Evolutionary conservation across 2,329 filamentous ascomycete species (phyloP).

Genomic region (Ophiostoma ulmi): DNA sequence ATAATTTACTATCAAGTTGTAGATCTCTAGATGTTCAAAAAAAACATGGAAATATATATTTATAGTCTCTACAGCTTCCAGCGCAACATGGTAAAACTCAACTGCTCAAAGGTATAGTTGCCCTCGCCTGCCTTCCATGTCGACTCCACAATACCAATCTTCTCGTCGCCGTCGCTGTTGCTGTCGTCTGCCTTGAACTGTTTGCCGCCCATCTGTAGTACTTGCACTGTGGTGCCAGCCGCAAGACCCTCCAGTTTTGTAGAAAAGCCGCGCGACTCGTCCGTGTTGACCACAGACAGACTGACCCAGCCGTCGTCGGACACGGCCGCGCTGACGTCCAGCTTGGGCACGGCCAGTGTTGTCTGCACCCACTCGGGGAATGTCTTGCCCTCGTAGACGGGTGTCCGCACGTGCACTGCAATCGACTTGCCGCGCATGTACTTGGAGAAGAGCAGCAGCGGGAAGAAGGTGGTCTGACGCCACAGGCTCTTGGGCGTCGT

Average conservation of each 20-base stretch:
- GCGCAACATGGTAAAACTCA: conserved; percentile 11
- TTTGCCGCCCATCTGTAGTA: conserved; percentile 19
- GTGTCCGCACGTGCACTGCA: conserved; percentile 58
- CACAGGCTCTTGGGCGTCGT: conserved; percentile 52
- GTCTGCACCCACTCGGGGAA: conserved; percentile 60
- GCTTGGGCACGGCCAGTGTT: conserved; percentile 55
- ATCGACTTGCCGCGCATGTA: conserved; percentile 71
- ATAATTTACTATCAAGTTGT: no score
- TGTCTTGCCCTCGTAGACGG: conserved; percentile 62
- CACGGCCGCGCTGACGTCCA: conserved; percentile 59
- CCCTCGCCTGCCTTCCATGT: conserved; percentile 1
- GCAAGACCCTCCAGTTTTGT: conserved; percentile 49
- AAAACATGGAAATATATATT: no score
- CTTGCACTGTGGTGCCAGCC: conserved; percentile 15
- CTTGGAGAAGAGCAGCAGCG: conserved; percentile 61
- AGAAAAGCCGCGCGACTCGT: conserved; percentile 54
- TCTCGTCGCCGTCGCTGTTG: conserved; percentile 17
- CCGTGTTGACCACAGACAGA: conserved; percentile 69
- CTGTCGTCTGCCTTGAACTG: conserved; percentile 13
- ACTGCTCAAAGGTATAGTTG: not conserved
- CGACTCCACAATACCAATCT: not conserved
- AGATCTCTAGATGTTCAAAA: no score
- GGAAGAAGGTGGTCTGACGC: conserved; percentile 73
- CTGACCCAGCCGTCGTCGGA: conserved; percentile 56
- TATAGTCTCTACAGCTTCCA: conserved; percentile 7